Conservation (phyloP, 805 yeast species). For the Teunomyces stri region DNA sequence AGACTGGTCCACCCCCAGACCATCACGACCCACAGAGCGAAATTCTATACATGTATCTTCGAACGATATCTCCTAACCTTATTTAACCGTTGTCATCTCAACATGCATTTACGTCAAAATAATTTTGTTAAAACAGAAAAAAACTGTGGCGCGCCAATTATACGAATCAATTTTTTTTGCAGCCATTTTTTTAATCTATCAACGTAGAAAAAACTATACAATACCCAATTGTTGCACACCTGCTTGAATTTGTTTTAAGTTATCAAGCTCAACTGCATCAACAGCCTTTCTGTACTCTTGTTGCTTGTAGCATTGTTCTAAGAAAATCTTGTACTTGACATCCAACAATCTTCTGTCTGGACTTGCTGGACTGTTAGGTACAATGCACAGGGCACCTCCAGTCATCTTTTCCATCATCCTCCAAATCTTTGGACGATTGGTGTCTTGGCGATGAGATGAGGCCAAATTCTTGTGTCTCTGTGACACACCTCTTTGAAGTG, state of each 20-base stretch:
- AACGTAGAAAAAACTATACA: background rate
- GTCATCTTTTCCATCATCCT: constrained; percentile 80
- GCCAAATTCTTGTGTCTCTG: constrained; percentile 39
- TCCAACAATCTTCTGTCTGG: constrained; percentile 70
- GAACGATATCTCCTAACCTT: background rate
- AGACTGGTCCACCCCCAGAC: no score
- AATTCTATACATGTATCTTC: background rate
- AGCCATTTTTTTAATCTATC: background rate
- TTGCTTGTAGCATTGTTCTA: constrained; percentile 85
- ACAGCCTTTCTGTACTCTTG: constrained; percentile 71
- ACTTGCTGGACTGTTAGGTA: constrained; percentile 56
- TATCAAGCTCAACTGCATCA: constrained; percentile 41
- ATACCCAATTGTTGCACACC: background rate
- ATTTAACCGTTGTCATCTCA: background rate
- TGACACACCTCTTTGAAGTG: constrained; percentile 52
- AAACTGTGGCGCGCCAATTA: background rate
- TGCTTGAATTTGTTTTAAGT: constrained; percentile 1
- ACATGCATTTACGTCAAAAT: constrained; percentile 2
- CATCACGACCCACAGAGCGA: no score
- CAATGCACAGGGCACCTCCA: constrained; percentile 76
- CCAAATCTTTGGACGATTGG: constrained; percentile 73
- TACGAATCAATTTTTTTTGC: background rate
- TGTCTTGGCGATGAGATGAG: constrained; percentile 12
- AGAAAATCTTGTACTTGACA: constrained; percentile 80
- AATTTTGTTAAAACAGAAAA: background rate